Conservation (phyloP, 2,329 filamentous ascomycete genomes). For the Fusarium vanettenii region DNA sequence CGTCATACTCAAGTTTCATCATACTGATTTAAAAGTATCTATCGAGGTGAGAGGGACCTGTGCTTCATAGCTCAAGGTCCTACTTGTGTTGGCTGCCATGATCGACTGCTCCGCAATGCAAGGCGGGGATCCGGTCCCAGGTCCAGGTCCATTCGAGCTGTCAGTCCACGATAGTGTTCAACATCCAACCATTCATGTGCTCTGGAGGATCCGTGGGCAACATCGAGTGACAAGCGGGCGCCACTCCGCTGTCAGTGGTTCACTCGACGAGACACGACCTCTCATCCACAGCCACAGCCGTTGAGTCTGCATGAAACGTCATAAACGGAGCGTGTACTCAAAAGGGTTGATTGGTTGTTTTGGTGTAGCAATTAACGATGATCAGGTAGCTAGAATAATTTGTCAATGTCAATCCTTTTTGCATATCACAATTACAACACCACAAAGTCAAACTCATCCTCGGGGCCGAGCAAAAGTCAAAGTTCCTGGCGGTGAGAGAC, state of each 20-base stretch:
- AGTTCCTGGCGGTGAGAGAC: background rate
- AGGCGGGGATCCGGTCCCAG: background rate
- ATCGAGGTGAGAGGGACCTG: background rate
- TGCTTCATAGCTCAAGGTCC: background rate
- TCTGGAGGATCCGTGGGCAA: background rate
- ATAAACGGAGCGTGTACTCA: background rate
- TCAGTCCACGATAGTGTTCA: background rate
- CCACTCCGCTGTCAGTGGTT: background rate
- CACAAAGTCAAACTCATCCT: background rate
- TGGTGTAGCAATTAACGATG: conserved; percentile 6
- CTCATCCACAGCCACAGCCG: background rate
- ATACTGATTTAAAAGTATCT: background rate
- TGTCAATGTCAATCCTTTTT: conserved; percentile 3
- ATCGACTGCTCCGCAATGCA: background rate
- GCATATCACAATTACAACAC: conserved; percentile 28
- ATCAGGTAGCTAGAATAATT: conserved; percentile 11
- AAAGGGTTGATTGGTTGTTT: background rate
- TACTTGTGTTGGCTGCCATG: background rate
- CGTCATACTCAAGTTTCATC: background rate
- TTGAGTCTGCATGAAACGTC: conserved; percentile 20
- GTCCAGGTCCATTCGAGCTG: background rate
- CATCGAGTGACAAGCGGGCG: background rate
- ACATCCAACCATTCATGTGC: background rate
- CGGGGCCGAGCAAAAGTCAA: conserved; percentile 7
- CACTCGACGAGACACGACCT: background rate